Conservation (phyloP, 1,284 basidiomycete species). For the Ceratobasidium sp. region DNA sequence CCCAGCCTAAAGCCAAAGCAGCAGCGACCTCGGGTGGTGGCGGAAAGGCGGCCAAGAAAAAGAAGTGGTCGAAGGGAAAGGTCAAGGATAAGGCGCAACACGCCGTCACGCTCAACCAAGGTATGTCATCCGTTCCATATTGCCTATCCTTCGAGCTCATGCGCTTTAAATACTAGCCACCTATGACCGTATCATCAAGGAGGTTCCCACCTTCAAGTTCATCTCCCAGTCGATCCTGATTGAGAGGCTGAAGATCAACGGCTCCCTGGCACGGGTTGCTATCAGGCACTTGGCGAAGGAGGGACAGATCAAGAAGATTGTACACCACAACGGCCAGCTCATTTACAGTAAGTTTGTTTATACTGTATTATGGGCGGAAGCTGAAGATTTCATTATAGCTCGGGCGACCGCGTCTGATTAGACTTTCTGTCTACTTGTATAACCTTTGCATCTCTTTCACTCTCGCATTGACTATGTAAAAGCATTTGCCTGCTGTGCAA, state of each 20-base stretch:
- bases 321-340: conserved; percentile 94
- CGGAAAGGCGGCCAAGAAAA: conserved; percentile 94
- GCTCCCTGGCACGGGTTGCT: conserved; percentile 91
- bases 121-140: not conserved
- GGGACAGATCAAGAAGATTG: conserved; percentile 94
- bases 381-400: conserved; percentile 45
- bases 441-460: conserved; percentile 32
- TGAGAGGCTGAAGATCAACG: conserved; percentile 97
- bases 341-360: conserved; percentile 76
- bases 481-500: conserved; percentile 36
- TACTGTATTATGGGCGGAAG: too few relatives aligned
- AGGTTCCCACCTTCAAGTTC: conserved; percentile 99
- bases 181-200: conserved; percentile 98
- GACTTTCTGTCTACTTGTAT: conserved; percentile 38
- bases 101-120: conserved; percentile 93
- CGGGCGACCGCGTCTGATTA: conserved; percentile 52
- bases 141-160: not conserved
- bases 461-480: conserved; percentile 39
- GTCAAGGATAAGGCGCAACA: conserved; percentile 99
- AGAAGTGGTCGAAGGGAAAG: conserved; percentile 99
- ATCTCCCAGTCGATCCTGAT: conserved; percentile 98
- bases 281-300: conserved; percentile 96
- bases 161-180: conserved; percentile 53
- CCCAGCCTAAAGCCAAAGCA: conserved; percentile 83
- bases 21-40: conserved; percentile 70